Conservation (phyloP, 2,329 filamentous ascomycete genomes). For the Mycosphaerelloides madeirae region DNA sequence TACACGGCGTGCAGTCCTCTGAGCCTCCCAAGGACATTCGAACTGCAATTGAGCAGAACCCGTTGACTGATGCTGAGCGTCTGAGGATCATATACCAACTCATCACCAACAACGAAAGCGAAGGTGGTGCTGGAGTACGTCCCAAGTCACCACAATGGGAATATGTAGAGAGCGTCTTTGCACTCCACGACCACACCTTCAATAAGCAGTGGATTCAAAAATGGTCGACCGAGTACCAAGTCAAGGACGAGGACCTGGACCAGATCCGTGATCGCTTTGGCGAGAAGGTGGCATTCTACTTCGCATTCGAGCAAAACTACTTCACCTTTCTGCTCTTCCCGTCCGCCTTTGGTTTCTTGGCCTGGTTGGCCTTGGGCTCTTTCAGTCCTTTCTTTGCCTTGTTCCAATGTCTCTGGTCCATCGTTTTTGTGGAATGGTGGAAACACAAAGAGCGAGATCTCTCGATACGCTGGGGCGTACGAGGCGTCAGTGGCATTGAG, state of each 20-base stretch:
- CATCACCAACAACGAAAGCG: conserved; percentile 45
- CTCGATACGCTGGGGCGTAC: conserved; percentile 81
- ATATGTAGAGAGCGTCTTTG: conserved; percentile 47
- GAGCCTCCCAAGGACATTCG: conserved; percentile 70
- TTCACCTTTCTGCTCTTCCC: conserved; percentile 81
- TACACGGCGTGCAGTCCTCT: conserved; percentile 75
- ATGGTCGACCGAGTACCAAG: conserved; percentile 45
- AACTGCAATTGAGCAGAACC: conserved; percentile 64
- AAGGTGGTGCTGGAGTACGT: conserved; percentile 49
- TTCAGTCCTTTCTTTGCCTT: conserved; percentile 80
- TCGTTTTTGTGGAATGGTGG: conserved; percentile 92
- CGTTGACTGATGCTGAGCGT: conserved; percentile 81
- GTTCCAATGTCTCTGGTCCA: conserved; percentile 76
- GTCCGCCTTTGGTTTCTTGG: conserved; percentile 67
- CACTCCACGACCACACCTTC: conserved; percentile 48
- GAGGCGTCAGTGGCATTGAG: conserved; percentile 77
- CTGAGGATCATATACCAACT: conserved; percentile 83
- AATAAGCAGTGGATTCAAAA: conserved; percentile 53
- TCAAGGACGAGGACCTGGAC: conserved; percentile 46
- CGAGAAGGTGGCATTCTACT: conserved; percentile 81
- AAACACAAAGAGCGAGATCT: conserved; percentile 88
- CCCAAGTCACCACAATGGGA: conserved; percentile 49
- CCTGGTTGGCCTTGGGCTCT: conserved; percentile 77
- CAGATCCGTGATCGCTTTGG: conserved; percentile 49
- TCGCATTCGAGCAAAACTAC: conserved; percentile 88